phyloP scores from a whole-genome alignment of 2,329 filamentous ascomycete species.

The Penicillium paneum region DNA sequence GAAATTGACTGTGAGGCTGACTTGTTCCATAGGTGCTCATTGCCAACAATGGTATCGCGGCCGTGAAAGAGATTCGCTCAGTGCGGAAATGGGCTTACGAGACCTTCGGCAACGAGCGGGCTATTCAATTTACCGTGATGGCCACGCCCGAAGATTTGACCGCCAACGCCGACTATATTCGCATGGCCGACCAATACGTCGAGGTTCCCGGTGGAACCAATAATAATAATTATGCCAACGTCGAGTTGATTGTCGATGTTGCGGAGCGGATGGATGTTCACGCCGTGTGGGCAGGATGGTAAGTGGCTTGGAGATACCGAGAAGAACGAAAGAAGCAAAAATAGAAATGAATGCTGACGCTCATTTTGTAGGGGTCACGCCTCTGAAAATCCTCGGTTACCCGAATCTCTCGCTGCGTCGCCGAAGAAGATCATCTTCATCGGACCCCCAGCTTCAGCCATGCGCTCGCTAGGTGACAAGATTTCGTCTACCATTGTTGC shows the following conservation, averaged over 20 bases:
- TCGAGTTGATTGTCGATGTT: constrained; percentile 97
- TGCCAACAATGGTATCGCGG: constrained; percentile 99
- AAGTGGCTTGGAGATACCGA: constrained; percentile 36
- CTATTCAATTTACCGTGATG: constrained; percentile 99
- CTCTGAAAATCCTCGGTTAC: constrained; percentile 96
- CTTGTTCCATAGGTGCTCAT: constrained; percentile 75
- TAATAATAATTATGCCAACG: constrained; percentile 99
- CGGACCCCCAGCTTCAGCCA: constrained; percentile 92
- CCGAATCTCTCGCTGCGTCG: constrained; percentile 91
- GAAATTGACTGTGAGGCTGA: constrained; percentile 10
- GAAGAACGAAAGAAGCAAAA: neutral
- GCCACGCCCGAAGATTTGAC: constrained; percentile 95
- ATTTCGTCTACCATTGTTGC: constrained; percentile 99
- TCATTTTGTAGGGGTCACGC: constrained; percentile 73
- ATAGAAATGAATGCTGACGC: neutral
- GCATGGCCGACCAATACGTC: constrained; percentile 99
- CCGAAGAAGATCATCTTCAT: constrained; percentile 99
- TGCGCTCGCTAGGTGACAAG: constrained; percentile 99
- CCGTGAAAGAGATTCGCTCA: constrained; percentile 98
- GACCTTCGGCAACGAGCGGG: constrained; percentile 95
- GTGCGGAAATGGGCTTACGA: constrained; percentile 99
- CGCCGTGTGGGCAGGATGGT: constrained; percentile 99
- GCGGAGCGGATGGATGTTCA: constrained; percentile 98
- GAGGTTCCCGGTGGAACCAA: constrained; percentile 98
- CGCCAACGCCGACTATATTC: constrained; percentile 98